Base-by-base conservation (phyloP, 73 alveolate species). In the Symbiodinium natans region DNA sequence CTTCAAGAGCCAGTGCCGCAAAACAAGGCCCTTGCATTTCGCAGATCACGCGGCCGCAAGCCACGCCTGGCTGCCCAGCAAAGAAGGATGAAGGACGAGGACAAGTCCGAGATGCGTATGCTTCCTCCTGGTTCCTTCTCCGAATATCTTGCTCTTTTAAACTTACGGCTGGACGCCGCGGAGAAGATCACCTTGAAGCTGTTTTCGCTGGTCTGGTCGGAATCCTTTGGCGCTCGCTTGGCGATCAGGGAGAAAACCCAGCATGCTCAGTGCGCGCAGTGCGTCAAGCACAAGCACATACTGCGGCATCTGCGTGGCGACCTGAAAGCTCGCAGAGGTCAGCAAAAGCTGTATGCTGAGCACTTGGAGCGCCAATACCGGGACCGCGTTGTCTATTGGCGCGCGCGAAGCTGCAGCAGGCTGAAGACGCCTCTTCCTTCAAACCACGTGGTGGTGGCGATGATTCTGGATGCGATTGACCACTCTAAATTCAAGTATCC, bases 401-500 rank as follows among this genome's bases (percentile, higher is more conserved):
- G 21, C 34, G 4, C 23, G 6, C 80, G 93, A 0, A 34, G 68
- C 10, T 6, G 29, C 2, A 42, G 80, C 42, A n/a, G 94, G 4
- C 1, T 54, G 17, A 40, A 19, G 31, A 56, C 59, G 7, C 9
- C 38, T 1, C 41, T 13, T 41, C 85, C 74, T 19, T 1, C 43
- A 2, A 85, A 85, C 19, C 13, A n/a, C 34, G 25, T 6, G 43
- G 41, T 27, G n/a, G 10, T 87, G 29, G 34, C 46, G 42, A 10
- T 87, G 46, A n/a, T 87, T 3, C 33, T 82, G 10, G 94, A 87
- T 21, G 94, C 85, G 33, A 87, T 87, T 1, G 94, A 87, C 43
- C 84, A 87, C 63, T 25, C 29, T 27, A 87, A 87, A 21, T 87
- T 87, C 33, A 29, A 73, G 19, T 54, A 10, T 31, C 94, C 94